These are phyloP conservation scores for Achaetomiella virescens DNA, from an alignment of 495 filamentous ascomycete genomes.

Conservation along the genomic window DNA sequence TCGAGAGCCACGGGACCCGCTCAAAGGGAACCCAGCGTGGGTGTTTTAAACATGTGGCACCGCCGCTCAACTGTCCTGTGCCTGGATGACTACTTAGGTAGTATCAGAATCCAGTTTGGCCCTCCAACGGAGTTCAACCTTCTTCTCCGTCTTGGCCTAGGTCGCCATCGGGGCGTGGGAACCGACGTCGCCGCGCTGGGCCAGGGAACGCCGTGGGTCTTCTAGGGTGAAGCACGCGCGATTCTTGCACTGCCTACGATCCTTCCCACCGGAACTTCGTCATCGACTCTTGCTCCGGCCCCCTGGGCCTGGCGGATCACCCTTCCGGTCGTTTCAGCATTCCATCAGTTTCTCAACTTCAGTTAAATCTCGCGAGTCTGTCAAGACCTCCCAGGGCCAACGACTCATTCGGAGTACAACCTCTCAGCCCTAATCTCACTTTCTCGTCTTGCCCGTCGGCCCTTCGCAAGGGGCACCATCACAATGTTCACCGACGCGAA, in stretches of 20 bases:
- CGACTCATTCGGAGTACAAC: neutral
- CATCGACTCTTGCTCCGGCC: neutral
- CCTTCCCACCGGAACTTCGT: neutral
- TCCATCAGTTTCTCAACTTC: neutral
- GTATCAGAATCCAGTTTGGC: slow-evolving; percentile 12
- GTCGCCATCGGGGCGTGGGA: slow-evolving; percentile 17
- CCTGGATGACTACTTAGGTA: slow-evolving; percentile 11
- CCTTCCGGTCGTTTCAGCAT: slow-evolving; percentile 1
- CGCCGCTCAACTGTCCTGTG: neutral
- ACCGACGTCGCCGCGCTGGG: slow-evolving; percentile 25
- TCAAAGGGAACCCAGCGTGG: neutral
- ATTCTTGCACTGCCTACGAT: neutral
- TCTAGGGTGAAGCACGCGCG: neutral
- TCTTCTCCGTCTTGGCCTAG: slow-evolving; percentile 12
- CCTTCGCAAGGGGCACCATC: neutral
- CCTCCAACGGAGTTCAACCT: slow-evolving; percentile 6
- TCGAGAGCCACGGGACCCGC: neutral
- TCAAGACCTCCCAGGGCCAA: neutral
- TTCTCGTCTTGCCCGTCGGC: neutral
- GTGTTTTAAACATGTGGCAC: slow-evolving; percentile 13
- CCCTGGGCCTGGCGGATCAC: neutral
- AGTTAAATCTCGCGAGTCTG: neutral
- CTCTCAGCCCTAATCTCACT: neutral
- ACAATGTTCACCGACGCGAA: slow-evolving; percentile 14
- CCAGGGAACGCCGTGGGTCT: slow-evolving; percentile 14